Evolutionary conservation across 805 yeast genomes (phyloP), one percentile per base, ranked within the genome.

Genomic region (Candida mattraensis): DNA sequence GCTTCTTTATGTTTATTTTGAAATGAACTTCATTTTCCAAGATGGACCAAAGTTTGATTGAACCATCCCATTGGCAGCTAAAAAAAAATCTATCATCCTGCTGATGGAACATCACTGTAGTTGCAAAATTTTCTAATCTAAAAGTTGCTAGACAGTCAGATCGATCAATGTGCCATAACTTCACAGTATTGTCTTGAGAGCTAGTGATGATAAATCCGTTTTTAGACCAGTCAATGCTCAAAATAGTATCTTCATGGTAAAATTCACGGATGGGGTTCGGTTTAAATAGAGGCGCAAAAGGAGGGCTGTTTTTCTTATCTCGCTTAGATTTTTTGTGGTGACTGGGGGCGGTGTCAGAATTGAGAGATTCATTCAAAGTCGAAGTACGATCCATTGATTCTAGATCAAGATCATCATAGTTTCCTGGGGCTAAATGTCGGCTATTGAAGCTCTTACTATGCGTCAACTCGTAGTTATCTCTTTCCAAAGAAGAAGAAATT

Each of bases 141-240:
- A 84, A 88, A 0, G 78, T 69, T 30, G 82, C 72, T 12, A 89
- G 63, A 33, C 87, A 78, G 11, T 66, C 70, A 2, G 61, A 63
- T 31, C 89, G 69, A 24, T 84, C 86, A 9, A 83, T 73, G 57
- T 89, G 94, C 96, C 97, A 89, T 30, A 89, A 63, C 45, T 76
- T 75, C 2, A 80, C 95, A 0, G 94, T 82, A 44, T 76, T 73
- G 60, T 89, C 98, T 82, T 85, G 83, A 2, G 95, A 83, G 3
- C 93, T 80, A 0, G 93, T 71, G 1, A 87, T 56, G 19, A 91
- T 56, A 48, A 89, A 89, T 54, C 82, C 82, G 60, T 87, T 88
- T 49, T 81, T 82, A 33, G 94, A 83, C 97, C 97, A 89, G 50
- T 85, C 86, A 21, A 89, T 53, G 8, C 84, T 76, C n/a, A 87